Base-by-base conservation (phyloP, 116 monocot species). In the Trichopus zeylanicus region DNA sequence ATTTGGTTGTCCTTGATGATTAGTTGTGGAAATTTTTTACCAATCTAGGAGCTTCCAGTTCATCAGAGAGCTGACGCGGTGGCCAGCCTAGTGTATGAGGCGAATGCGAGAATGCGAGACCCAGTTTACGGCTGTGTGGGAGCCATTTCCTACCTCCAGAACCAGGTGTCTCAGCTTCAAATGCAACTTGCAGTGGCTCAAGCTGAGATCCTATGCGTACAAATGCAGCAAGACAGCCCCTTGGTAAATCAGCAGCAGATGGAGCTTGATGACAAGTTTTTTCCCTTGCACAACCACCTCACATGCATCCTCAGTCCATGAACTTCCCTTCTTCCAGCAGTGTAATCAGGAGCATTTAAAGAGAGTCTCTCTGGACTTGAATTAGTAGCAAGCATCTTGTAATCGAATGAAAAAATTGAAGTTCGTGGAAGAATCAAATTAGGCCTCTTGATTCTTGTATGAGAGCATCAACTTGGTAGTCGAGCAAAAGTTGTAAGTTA, bases 81-180 rank as follows among this genome's bases (percentile, higher is more conserved):
- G 55, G 87, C 81, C 72, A 95, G 95, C 67, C 64, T 90, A 0
- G 95, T 95, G 22, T 95, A 90, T 51, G 95, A 95, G 61, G 95
- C 95, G 19, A 95, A 75, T 10, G 95, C 95, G 6, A 75, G 95
- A 68, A 59, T 81, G 79, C 57, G 87, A 31, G 86, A 94, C 61
- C 94, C 94, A 0, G 89, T 94, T 7, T 89, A 86, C 34, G 89
- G 94, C 35, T 95, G 95, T 49, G 95, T 87, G 1, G 95, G 90
- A 6, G 90, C 87, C 11, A 95, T 95, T 51, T 90, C 95, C 9
- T 95, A 62, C 72, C 70, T 90, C 0, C 87, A 95, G 62, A 87
- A 84, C 68, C 86, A 95, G 39, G 87, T 95, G 2, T 78, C 90
- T 9, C 90, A 90, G 70, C 78, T 95, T 6, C 95, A 90, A 62